Percentiles rank a stretch among this genome's conserved stretches.
phyloP scores from a whole-genome alignment of 306 rosid species.

The Vigna hirtella region DNA sequence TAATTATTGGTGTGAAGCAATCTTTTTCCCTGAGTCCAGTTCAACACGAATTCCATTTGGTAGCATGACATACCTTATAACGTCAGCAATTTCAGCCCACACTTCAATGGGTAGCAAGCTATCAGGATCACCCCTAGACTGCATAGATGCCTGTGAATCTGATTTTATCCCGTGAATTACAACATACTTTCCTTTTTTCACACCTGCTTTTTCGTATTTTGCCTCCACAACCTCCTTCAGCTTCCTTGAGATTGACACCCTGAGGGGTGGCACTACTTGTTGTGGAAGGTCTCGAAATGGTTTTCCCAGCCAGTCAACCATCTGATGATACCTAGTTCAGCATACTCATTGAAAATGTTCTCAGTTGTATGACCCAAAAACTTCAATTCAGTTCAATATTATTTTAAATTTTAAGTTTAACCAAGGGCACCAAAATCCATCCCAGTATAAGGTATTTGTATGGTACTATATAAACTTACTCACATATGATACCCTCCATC shows the following conservation, averaged over 20 bases:
- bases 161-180: constrained; percentile 88
- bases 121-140: constrained; percentile 86
- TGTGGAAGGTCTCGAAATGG: constrained; percentile 74
- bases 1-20: too few relatives aligned
- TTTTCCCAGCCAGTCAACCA: constrained; percentile 89
- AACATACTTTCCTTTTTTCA: constrained; percentile 69
- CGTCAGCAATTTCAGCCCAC: constrained; percentile 72
- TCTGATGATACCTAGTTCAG: constrained; percentile 78
- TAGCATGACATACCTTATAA: constrained; percentile 48
- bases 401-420: background rate
- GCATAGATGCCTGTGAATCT: constrained; percentile 95
- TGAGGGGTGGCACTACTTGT: constrained; percentile 65
- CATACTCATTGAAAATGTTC: constrained; percentile 42
- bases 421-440: constrained; percentile 24
- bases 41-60: too few relatives aligned
- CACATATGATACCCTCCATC: constrained; percentile 92
- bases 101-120: constrained; percentile 82
- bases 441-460: constrained; percentile 5
- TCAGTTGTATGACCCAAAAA: background rate
- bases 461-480: constrained; percentile 57
- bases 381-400: constrained; percentile 2
- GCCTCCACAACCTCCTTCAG: constrained; percentile 74
- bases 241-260: constrained; percentile 77
- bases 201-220: constrained; percentile 74
- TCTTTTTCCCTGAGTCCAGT: too few relatives aligned